These are phyloP conservation scores for Globisporangium ultimum DNA, from an alignment of 352 stramenopile genomes.

Conservation along the genomic window DNA sequence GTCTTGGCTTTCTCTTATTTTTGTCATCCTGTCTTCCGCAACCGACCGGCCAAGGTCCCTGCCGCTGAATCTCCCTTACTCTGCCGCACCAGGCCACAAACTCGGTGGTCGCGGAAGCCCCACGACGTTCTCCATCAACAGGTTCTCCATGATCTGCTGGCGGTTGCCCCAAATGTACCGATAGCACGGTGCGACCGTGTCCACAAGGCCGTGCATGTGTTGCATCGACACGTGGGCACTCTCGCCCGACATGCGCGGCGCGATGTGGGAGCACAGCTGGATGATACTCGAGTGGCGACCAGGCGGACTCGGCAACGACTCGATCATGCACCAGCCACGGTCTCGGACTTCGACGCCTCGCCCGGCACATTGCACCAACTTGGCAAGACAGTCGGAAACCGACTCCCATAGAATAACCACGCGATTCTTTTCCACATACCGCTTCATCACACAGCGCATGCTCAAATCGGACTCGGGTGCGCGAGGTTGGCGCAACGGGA, in stretches of 20 bases:
- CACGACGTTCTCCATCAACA: constrained; percentile 44
- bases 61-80: no score
- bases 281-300: constrained; percentile 35
- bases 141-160: constrained; percentile 45
- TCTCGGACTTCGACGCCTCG: constrained; percentile 42
- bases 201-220: constrained; percentile 40
- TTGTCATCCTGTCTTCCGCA: no score
- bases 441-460: constrained; percentile 36
- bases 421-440: constrained; percentile 30
- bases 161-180: constrained; percentile 41
- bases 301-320: constrained; percentile 21
- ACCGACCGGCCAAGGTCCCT: no score
- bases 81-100: not conserved
- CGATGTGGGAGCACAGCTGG: constrained; percentile 54
- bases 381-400: constrained; percentile 28
- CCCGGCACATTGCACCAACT: constrained; percentile 6
- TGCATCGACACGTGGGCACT: constrained; percentile 37
- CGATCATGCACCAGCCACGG: constrained; percentile 45
- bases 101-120: constrained; percentile 8
- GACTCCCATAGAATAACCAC: constrained; percentile 57
- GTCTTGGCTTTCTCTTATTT: no score
- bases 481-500: constrained; percentile 36
- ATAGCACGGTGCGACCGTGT: constrained; percentile 40
- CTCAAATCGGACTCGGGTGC: constrained; percentile 29
- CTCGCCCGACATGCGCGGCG: constrained; percentile 26